These are phyloP conservation scores for Macroventuria anomochaeta DNA, from an alignment of 2,329 filamentous ascomycete genomes.

Conservation along the genomic window DNA sequence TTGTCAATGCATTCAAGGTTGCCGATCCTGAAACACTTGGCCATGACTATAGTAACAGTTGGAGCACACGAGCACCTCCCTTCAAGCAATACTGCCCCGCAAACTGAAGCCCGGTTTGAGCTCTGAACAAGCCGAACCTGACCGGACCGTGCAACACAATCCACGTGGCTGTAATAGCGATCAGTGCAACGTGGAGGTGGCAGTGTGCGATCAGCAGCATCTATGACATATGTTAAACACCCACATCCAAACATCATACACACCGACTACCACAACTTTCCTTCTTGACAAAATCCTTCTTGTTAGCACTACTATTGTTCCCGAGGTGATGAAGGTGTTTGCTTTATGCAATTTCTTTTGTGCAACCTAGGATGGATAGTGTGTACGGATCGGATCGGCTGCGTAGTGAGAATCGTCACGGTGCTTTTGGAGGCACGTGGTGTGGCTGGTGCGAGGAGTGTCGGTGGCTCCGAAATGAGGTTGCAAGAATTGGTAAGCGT, in stretches of 20 bases:
- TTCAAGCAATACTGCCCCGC: not conserved
- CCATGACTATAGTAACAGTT: too few relatives aligned
- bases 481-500: not conserved
- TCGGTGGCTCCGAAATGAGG: conserved; percentile 13
- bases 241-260: not conserved
- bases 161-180: conserved; percentile 16
- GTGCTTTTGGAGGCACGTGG: not conserved
- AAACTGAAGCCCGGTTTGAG: not conserved
- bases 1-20: too few relatives aligned
- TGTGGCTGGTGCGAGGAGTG: conserved; percentile 8
- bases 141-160: not conserved
- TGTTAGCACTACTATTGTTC: too few relatives aligned
- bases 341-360: too few relatives aligned
- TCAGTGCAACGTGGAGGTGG: conserved; percentile 9
- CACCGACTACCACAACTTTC: not conserved
- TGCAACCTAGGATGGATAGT: not conserved
- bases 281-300: not conserved
- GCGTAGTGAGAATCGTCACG: conserved; percentile 1
- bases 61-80: not conserved
- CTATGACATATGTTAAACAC: conserved; percentile 8
- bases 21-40: too few relatives aligned
- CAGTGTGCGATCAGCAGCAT: conserved; percentile 6
- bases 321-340: too few relatives aligned
- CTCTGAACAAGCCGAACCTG: conserved; percentile 5
- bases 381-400: too few relatives aligned